phyloP scores from a whole-genome alignment of 352 stramenopile species.

The Pilasporangium apinafurcum region DNA sequence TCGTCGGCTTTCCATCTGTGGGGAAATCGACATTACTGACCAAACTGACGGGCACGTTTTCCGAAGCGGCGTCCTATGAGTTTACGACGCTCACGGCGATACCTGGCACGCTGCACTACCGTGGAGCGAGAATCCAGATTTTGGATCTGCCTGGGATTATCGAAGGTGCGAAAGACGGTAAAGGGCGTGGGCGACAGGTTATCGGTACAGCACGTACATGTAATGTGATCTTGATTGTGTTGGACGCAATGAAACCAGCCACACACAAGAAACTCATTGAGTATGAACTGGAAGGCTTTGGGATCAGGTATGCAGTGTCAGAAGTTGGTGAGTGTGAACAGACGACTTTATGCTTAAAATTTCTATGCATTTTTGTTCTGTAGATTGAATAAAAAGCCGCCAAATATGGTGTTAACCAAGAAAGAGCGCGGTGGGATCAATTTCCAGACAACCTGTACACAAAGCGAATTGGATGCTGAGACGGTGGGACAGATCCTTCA shows the following conservation, averaged over 20 bases:
- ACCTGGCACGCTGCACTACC: slow-evolving; percentile 97
- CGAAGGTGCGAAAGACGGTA: slow-evolving; percentile 97
- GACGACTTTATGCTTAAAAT: neutral
- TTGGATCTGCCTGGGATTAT: slow-evolving; percentile 96
- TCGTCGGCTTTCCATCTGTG: slow-evolving; percentile 98
- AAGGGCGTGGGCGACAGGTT: slow-evolving; percentile 95
- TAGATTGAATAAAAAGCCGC: slow-evolving; percentile 95
- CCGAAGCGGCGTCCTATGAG: slow-evolving; percentile 95
- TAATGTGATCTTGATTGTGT: slow-evolving; percentile 98
- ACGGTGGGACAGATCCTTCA: slow-evolving; percentile 93
- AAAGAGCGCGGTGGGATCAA: slow-evolving; percentile 97
- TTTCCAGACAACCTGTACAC: slow-evolving; percentile 92
- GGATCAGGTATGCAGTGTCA: slow-evolving; percentile 78
- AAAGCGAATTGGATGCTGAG: slow-evolving; percentile 93
- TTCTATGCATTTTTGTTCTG: neutral
- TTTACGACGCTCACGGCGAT: slow-evolving; percentile 99
- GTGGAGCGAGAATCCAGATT: slow-evolving; percentile 81
- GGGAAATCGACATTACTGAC: slow-evolving; percentile 98
- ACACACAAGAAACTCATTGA: slow-evolving; percentile 99
- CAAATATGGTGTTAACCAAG: slow-evolving; percentile 95
- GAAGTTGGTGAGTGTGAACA: neutral
- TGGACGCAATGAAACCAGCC: slow-evolving; percentile 95
- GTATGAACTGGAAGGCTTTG: slow-evolving; percentile 97
- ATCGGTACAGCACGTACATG: slow-evolving; percentile 96
- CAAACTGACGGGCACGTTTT: slow-evolving; percentile 95